Evolutionary conservation across 495 filamentous ascomycete species (phyloP), one percentile per base, ranked within the genome.

Genomic region (Tricharina praecox): DNA sequence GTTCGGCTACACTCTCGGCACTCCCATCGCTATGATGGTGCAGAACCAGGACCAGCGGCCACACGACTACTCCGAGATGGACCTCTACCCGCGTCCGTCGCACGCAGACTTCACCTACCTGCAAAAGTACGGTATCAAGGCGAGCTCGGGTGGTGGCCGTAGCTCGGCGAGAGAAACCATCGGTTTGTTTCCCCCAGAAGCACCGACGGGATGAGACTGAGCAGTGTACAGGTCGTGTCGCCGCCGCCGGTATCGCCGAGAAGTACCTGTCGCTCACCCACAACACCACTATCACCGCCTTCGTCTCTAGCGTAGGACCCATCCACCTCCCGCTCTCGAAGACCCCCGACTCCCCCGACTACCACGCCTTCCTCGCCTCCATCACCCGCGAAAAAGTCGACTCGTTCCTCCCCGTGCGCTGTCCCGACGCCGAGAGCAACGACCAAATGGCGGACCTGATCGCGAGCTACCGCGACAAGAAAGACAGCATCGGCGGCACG

Each of bases 41-140:
- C 68, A 76, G 61, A 96, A 96, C 62, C 76, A 96, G 68, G 85
- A 96, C 63, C 86, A 94, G 58, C 67, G 90, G 47, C 90, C 88
- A 10, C 82, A 92, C 61, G 90, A 97, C 69, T 97, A 97, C 62
- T 77, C 76, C 56, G 95, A 87, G 34, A 97, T 95, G 78, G 85
- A 95, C 63, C 63, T 75, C 34, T 94, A 80, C 71, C 90, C 90
- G 9, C 72, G 90, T 26, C 90, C 90, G 8, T 85, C 78, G 62
- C 90, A 97, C 64, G 90, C 90, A 44, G 90, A 97, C 62, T 94
- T 79, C 72, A 97, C 90, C 52, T 96, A 96, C 64, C 73, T 93
- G 38, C 80, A 88, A 68, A 97, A 97, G 65, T 97, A 97, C 55
- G 90, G 90, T 9, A 80, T 96, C 46, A 90, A 93, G 69, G 85